Percentiles rank a stretch among this genome's conserved stretches.
phyloP scores from a whole-genome alignment of 2,329 filamentous ascomycete species.

The Aspergillus spinulosporus region DNA sequence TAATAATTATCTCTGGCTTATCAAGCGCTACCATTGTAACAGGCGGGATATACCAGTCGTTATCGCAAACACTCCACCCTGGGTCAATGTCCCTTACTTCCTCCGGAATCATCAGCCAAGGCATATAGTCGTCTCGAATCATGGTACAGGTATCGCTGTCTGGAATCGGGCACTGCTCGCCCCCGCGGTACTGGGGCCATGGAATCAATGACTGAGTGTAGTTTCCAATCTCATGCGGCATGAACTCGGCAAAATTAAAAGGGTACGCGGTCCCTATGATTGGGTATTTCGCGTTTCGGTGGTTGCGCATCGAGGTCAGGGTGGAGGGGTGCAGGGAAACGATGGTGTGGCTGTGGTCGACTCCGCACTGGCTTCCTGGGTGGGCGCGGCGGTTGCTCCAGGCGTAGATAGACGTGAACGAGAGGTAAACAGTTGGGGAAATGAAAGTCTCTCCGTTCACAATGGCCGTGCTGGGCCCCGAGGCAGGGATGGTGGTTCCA shows the following conservation, averaged over 20 bases:
- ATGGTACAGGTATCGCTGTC: slow-evolving; percentile 20
- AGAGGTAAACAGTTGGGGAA: slow-evolving; percentile 26
- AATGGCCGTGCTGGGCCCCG: slow-evolving; percentile 24
- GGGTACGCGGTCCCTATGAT: slow-evolving; percentile 24
- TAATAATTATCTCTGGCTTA: not conserved
- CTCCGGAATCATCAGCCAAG: slow-evolving; percentile 24
- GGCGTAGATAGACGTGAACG: slow-evolving; percentile 27
- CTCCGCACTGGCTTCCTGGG: slow-evolving; percentile 22
- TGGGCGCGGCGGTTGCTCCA: slow-evolving; percentile 24
- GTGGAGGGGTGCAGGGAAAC: slow-evolving; percentile 21
- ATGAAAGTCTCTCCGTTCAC: slow-evolving; percentile 23
- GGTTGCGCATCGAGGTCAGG: slow-evolving; percentile 21
- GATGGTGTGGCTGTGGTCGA: slow-evolving; percentile 20
- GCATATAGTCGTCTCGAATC: slow-evolving; percentile 26
- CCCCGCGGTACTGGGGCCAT: slow-evolving; percentile 25
- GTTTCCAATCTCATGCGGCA: slow-evolving; percentile 21
- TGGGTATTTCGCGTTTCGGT: slow-evolving; percentile 27
- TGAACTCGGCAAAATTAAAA: slow-evolving; percentile 27
- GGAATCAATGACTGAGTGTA: slow-evolving; percentile 24
- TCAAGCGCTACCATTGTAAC: slow-evolving; percentile 23
- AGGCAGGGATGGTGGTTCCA: slow-evolving; percentile 22
- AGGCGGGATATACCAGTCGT: slow-evolving; percentile 26
- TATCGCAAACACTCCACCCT: slow-evolving; percentile 22
- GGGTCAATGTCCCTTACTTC: slow-evolving; percentile 22
- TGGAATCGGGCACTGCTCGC: slow-evolving; percentile 20